Evolutionary conservation across 2,329 filamentous ascomycete species (phyloP), one percentile per base, ranked within the genome.

Genomic region (Epichloe hybrida): DNA sequence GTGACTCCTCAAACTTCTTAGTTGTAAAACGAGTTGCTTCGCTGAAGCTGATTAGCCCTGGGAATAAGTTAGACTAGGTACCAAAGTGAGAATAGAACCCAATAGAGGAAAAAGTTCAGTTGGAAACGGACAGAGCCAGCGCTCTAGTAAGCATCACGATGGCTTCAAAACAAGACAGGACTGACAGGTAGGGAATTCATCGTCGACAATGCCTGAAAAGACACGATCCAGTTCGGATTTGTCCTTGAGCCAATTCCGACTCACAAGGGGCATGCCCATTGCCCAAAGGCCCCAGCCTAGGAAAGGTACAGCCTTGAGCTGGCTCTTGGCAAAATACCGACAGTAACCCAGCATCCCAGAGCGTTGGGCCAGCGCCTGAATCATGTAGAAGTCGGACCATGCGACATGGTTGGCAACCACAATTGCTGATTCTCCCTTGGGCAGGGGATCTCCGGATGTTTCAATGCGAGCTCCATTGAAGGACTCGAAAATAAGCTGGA

Each of bases 341-440:
- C 76, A 81, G 48, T 76, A 69, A n/a, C 74, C 69, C 7, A 83
- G 70, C 80, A 83, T 83, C 50, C 70, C 71, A 12, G 74, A 64
- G 41, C 67, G 67, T 46, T 73, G 57, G 13, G 79, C 79, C 41
- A 81, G 63, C 38, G 72, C 72, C 63, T 83, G 78, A 55, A 82
- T 77, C 69, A 81, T 73, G 66, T 81, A 83, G 59, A 83, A 81
- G 62, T 83, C 79, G 51, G 72, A 69, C 79, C 79, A 83, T 48
- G 70, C 71, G 39, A 80, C 72, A 63, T 82, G 79, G 60, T 83
- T 81, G 50, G 72, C 68, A 49, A 83, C 65, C 35, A 83, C 75
- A 49, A 83, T 73, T 50, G 77, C 79, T 27, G 74, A 79, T 63
- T 83, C 79, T n/a, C 68, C 69, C 11, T 53, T 50, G 1, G 75